phyloP scores from a whole-genome alignment of 305 asterid genomes.

The Salvia sclarea region DNA sequence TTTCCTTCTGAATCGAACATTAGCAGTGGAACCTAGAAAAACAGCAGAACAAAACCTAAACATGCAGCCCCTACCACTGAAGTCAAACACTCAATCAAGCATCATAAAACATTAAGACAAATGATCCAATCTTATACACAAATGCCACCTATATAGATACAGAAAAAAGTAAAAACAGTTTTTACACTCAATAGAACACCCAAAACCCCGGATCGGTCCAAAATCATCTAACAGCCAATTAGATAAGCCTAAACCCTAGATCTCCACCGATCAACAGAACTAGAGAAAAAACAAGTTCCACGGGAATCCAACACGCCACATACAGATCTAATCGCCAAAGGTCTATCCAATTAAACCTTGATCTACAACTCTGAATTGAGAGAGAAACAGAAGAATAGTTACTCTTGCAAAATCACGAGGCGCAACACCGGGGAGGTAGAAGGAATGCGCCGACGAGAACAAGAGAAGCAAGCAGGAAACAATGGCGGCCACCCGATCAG shows the following conservation, averaged over 20 bases:
- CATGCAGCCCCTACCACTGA: slow-evolving; percentile 12
- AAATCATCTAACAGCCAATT: slow-evolving; percentile 20
- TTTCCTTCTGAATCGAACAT: not conserved
- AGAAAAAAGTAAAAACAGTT: not conserved
- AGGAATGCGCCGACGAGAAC: slow-evolving; percentile 58
- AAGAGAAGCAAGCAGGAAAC: slow-evolving; percentile 41
- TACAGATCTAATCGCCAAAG: slow-evolving; percentile 35
- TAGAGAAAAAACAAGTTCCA: not conserved
- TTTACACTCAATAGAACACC: slow-evolving; percentile 1
- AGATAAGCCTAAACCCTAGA: slow-evolving; percentile 36
- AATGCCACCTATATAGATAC: slow-evolving; percentile 7
- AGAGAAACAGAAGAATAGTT: slow-evolving; percentile 23
- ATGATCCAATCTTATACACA: slow-evolving; percentile 12
- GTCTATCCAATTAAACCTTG: slow-evolving; percentile 7
- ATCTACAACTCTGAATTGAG: slow-evolving; percentile 23
- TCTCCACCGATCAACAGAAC: slow-evolving; percentile 30
- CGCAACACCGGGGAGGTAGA: slow-evolving; percentile 89
- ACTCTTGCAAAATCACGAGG: slow-evolving; percentile 83
- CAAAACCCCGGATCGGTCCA: slow-evolving; percentile 36
- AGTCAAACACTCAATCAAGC: slow-evolving; percentile 19
- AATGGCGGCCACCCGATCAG: slow-evolving; percentile 44
- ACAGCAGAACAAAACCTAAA: slow-evolving; percentile 10
- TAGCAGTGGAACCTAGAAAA: not conserved
- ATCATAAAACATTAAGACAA: slow-evolving; percentile 15
- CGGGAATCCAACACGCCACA: slow-evolving; percentile 18